phyloP scores from a whole-genome alignment of 495 filamentous ascomycete species.

The Xanthoparmelia taractica region DNA sequence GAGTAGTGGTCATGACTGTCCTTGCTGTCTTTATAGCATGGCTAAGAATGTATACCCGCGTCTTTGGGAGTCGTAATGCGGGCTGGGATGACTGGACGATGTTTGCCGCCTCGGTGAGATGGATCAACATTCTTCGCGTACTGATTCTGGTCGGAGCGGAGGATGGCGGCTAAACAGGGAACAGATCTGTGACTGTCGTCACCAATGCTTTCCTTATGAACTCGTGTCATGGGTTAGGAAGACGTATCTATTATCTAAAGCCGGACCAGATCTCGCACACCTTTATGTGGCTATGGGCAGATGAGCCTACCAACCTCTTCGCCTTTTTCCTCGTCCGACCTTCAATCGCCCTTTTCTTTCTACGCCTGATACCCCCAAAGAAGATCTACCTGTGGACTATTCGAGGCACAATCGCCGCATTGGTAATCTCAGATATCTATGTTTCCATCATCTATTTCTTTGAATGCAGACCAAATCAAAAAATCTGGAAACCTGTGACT shows the following conservation, averaged over 20 bases:
- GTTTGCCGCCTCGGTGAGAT: conserved; percentile 24
- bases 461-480: background rate
- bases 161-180: background rate
- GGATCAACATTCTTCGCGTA: background rate
- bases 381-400: background rate
- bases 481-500: background rate
- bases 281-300: background rate
- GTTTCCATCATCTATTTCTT: background rate
- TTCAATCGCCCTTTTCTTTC: background rate
- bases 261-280: background rate
- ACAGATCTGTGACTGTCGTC: background rate
- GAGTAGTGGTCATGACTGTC: background rate
- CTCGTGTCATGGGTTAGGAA: background rate
- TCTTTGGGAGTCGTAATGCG: conserved; percentile 16
- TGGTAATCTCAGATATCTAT: background rate
- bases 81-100: conserved; percentile 21
- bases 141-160: background rate
- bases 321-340: background rate
- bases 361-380: background rate
- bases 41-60: conserved; percentile 17
- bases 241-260: background rate
- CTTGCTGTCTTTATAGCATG: conserved; percentile 13
- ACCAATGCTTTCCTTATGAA: background rate
- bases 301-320: background rate
- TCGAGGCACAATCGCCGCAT: background rate